Conservation (phyloP, 495 filamentous ascomycete species). For the Letharia columbiana region DNA sequence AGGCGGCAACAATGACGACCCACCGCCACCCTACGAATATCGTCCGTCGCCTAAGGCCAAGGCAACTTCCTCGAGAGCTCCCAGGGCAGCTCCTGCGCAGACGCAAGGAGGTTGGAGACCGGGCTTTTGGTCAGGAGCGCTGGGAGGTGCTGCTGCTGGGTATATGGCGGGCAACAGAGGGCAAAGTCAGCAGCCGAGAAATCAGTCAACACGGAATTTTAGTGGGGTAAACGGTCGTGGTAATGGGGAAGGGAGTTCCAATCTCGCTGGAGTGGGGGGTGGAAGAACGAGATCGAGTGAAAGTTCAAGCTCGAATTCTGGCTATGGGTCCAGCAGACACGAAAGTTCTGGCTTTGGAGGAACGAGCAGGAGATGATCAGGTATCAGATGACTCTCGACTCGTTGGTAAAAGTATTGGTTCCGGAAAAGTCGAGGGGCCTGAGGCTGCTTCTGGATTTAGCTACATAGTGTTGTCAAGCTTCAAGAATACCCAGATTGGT, state of each 20-base stretch:
- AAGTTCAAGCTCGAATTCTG: constrained; percentile 36
- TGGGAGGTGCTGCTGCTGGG: constrained; percentile 60
- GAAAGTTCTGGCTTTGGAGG: constrained; percentile 88
- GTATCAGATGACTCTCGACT: background rate
- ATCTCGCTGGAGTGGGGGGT: constrained; percentile 28
- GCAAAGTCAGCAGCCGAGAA: constrained; percentile 28
- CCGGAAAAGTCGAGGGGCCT: background rate
- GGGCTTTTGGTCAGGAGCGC: constrained; percentile 79
- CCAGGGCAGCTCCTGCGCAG: constrained; percentile 26
- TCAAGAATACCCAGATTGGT: background rate
- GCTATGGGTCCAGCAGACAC: constrained; percentile 48
- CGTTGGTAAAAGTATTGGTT: background rate
- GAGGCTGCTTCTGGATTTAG: background rate
- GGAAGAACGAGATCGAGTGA: constrained; percentile 34
- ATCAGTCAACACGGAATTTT: constrained; percentile 2
- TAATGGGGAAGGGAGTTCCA: constrained; percentile 45
- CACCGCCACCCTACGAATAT: constrained; percentile 50
- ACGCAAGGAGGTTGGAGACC: constrained; percentile 59
- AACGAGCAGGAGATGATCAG: constrained; percentile 58
- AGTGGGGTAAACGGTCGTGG: constrained; percentile 29
- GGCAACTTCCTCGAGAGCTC: constrained; percentile 22
- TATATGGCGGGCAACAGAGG: constrained; percentile 57
- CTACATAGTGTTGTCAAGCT: background rate
- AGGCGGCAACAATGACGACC: constrained; percentile 43
- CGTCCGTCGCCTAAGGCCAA: constrained; percentile 53